phyloP scores from a whole-genome alignment of 208 protist species.

The Leishmania mexicana region DNA sequence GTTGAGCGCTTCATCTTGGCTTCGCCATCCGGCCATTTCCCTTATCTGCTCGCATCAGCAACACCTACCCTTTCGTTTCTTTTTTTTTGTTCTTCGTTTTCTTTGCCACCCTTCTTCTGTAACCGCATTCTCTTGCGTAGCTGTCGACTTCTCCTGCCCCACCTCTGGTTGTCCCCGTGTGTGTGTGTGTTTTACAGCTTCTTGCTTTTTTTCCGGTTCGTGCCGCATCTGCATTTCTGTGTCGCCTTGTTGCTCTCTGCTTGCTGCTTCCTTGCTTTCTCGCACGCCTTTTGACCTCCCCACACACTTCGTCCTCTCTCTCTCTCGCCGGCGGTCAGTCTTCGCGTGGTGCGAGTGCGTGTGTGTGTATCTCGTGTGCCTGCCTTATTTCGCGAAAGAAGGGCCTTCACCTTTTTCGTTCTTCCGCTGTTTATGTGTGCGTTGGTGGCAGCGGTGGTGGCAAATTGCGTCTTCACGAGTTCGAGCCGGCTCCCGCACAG shows the following conservation, averaged over 20 bases:
- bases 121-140: neutral
- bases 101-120: neutral
- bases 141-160: neutral
- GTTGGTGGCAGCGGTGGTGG: too few relatives aligned
- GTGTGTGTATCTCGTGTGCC: neutral
- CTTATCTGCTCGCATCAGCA: neutral
- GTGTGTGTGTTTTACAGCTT: neutral
- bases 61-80: neutral
- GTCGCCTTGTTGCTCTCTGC: neutral
- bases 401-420: neutral
- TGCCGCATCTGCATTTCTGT: neutral
- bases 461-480: too few relatives aligned
- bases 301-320: neutral
- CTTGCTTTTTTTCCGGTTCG: neutral
- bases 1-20: neutral
- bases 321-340: neutral
- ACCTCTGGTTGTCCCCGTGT: neutral
- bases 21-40: neutral
- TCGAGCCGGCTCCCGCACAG: too few relatives aligned
- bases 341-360: neutral
- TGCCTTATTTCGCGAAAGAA: neutral
- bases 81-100: neutral
- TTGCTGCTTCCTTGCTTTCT: neutral
- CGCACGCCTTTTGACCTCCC: neutral
- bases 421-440: too few relatives aligned